phyloP scores from a whole-genome alignment of 768 basidiomycete genomes.

The Termitomyces sp. region DNA sequence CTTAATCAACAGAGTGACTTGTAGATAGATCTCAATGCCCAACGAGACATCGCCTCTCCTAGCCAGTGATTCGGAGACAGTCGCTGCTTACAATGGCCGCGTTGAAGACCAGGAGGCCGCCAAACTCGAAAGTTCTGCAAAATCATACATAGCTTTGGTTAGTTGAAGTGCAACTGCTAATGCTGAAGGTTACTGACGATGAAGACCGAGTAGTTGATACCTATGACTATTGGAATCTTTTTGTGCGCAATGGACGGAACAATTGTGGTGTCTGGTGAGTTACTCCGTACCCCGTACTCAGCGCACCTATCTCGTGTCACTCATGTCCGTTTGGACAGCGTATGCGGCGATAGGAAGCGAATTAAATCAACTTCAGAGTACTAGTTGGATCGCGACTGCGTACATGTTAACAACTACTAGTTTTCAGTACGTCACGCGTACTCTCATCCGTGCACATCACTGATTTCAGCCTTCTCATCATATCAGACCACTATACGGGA shows the following conservation, averaged over 20 bases:
- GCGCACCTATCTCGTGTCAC: neutral
- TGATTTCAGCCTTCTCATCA: neutral
- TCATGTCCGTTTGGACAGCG: constrained; percentile 23
- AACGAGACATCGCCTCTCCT: constrained; percentile 35
- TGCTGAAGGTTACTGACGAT: neutral
- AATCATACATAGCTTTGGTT: constrained; percentile 23
- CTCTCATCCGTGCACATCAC: neutral
- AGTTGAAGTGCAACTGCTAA: neutral
- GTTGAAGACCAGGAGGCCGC: constrained; percentile 9
- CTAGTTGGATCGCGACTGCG: constrained; percentile 64
- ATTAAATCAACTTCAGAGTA: constrained; percentile 57
- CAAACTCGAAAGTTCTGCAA: constrained; percentile 2
- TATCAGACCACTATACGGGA: constrained; percentile 57
- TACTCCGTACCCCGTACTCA: neutral
- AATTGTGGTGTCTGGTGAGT: constrained; percentile 43
- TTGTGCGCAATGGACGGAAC: constrained; percentile 48
- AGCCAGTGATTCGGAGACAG: neutral
- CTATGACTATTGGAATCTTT: constrained; percentile 47
- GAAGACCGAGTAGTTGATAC: constrained; percentile 30
- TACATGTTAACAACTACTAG: constrained; percentile 60
- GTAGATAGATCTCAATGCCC: constrained; percentile 19
- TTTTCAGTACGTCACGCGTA: constrained; percentile 44
- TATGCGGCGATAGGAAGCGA: constrained; percentile 58
- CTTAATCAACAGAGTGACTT: neutral
- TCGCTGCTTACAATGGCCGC: constrained; percentile 10